A percentile compares a stretch with the other conserved stretches of the same genome.
phyloP scores from a whole-genome alignment of 306 rosid genomes.

The Castanea crenata region DNA sequence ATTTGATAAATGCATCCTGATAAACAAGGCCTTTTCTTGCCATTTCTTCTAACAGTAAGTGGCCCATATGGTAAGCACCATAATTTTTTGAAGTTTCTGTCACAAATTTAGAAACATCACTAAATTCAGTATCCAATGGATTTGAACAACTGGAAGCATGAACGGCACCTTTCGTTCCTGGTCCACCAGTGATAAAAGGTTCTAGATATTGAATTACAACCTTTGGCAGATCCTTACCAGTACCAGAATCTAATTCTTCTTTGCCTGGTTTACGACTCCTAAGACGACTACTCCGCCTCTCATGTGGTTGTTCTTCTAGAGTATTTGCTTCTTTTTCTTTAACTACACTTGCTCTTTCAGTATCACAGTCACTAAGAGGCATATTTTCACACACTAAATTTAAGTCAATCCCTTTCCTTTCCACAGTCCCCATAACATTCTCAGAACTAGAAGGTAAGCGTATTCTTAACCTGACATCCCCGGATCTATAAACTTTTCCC shows the following conservation, averaged over 20 bases:
- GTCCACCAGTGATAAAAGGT: constrained; percentile 62
- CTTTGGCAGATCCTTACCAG: constrained; percentile 69
- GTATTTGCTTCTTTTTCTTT: constrained; percentile 66
- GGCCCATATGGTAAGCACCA: constrained; percentile 87
- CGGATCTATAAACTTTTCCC: constrained; percentile 50
- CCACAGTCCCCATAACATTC: constrained; percentile 39
- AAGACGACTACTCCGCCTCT: constrained; percentile 92
- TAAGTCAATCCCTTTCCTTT: constrained; percentile 37
- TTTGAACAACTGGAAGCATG: constrained; percentile 36
- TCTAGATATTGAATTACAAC: constrained; percentile 73
- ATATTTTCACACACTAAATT: constrained; percentile 33
- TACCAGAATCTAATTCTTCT: constrained; percentile 72
- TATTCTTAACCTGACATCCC: constrained; percentile 63
- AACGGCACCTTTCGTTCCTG: constrained; percentile 34
- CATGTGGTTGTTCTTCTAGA: constrained; percentile 83
- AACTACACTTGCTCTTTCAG: constrained; percentile 41
- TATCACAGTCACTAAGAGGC: constrained; percentile 40
- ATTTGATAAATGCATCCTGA: constrained; percentile 73
- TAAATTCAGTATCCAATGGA: constrained; percentile 53
- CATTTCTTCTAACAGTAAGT: constrained; percentile 74
- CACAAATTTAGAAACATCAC: constrained; percentile 61
- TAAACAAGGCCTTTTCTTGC: constrained; percentile 54
- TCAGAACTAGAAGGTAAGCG: constrained; percentile 56
- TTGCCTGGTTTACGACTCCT: constrained; percentile 95
- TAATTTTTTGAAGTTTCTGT: constrained; percentile 60